Conservation (phyloP, 345 rosid species). For the Triadica sebifera region DNA sequence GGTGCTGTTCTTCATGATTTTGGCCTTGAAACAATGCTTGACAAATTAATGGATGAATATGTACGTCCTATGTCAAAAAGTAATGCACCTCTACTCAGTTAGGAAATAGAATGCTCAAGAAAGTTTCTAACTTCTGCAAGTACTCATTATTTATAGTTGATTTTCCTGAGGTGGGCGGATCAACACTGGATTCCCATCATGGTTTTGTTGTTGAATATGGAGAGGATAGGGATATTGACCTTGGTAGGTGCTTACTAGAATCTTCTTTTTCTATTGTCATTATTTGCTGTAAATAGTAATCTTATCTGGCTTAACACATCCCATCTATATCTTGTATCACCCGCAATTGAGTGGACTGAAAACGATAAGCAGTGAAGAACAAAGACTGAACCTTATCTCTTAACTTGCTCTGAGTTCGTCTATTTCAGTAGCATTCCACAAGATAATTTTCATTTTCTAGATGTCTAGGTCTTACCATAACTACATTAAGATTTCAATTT, state of each 20-base stretch:
- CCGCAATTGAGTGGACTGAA: neutral
- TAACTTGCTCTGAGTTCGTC: neutral
- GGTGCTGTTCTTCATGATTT: slow-evolving; percentile 96
- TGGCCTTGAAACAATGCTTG: slow-evolving; percentile 80
- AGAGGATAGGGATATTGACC: slow-evolving; percentile 71
- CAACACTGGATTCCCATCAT: slow-evolving; percentile 90
- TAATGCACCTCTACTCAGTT: slow-evolving; percentile 16
- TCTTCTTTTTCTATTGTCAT: neutral
- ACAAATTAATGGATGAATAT: slow-evolving; percentile 66
- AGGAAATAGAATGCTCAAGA: neutral
- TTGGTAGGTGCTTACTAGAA: slow-evolving; percentile 54
- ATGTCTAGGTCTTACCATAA: neutral
- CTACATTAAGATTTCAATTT: neutral
- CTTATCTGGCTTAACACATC: neutral
- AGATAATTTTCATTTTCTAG: neutral
- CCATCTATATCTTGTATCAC: neutral
- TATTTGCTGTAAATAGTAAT: neutral
- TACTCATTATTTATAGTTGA: slow-evolving; percentile 1
- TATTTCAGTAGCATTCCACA: neutral
- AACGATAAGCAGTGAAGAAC: neutral
- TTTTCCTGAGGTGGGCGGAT: slow-evolving; percentile 69
- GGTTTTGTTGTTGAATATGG: slow-evolving; percentile 96
- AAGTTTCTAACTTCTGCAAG: neutral
- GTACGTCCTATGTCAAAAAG: slow-evolving; percentile 71
- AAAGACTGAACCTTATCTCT: neutral